phyloP scores from a whole-genome alignment of 805 yeast genomes.

The Wickerhamomyces rabaulensis region DNA sequence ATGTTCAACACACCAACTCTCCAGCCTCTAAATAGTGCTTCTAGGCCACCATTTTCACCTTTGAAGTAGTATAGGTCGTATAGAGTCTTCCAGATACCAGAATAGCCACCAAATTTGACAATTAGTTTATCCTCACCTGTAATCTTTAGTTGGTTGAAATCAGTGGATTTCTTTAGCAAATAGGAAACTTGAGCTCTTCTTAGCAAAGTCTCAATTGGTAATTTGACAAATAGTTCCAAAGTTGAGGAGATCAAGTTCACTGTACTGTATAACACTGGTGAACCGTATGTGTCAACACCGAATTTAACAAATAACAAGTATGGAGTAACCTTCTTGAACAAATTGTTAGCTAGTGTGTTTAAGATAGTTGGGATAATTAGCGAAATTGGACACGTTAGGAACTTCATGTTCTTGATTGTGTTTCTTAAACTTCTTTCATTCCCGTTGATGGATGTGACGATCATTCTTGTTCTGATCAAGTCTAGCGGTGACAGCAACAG shows the following conservation, averaged over 20 bases:
- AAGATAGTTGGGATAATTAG: conserved; percentile 65
- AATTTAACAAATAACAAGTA: conserved; percentile 51
- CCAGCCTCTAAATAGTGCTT: conserved; percentile 83
- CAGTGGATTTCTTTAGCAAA: conserved; percentile 34
- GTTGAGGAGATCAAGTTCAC: conserved; percentile 57
- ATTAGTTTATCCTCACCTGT: conserved; percentile 43
- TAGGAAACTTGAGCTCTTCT: conserved; percentile 78
- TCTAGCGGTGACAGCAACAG: conserved; percentile 75
- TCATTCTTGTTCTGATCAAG: conserved; percentile 69
- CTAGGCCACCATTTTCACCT: conserved; percentile 40
- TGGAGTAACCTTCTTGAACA: conserved; percentile 64
- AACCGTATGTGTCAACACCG: conserved; percentile 61
- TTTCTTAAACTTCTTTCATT: conserved; percentile 66
- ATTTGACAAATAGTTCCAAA: conserved; percentile 63
- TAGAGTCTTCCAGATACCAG: conserved; percentile 49
- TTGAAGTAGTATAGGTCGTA: conserved; percentile 38
- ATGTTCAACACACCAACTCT: conserved; percentile 76
- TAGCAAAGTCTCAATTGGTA: conserved; percentile 84
- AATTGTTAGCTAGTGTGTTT: conserved; percentile 53
- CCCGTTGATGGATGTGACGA: conserved; percentile 57
- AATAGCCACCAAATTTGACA: conserved; percentile 51
- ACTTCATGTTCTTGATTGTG: conserved; percentile 48
- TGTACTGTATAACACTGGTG: conserved; percentile 56
- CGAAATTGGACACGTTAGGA: conserved; percentile 49
- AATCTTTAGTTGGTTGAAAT: conserved; percentile 35